A percentile compares a stretch with the other conserved stretches of the same genome.
Conservation (phyloP, 2,329 filamentous ascomycete genomes). For the Knufia fluminis region DNA sequence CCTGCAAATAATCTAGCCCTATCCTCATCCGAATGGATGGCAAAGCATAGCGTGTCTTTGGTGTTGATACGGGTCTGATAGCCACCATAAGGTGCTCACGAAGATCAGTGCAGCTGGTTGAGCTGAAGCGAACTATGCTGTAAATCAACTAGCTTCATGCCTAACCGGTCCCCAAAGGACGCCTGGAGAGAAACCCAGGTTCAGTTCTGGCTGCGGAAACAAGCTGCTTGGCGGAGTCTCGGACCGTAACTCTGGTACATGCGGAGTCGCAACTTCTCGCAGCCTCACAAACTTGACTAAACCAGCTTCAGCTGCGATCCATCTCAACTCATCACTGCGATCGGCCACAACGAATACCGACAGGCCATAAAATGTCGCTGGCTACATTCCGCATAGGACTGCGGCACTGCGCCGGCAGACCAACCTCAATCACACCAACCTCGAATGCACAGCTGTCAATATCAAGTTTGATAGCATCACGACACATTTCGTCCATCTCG, state of each 20-base stretch:
- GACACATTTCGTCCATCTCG: slow-evolving; percentile 2
- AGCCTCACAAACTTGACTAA: not conserved
- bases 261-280: too few relatives aligned
- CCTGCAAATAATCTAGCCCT: not conserved
- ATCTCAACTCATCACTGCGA: not conserved
- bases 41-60: too few relatives aligned
- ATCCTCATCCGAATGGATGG: not conserved
- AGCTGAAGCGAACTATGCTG: not conserved
- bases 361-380: not conserved
- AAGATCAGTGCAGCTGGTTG: not conserved
- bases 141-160: not conserved
- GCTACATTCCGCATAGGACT: slow-evolving; percentile 3
- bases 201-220: not conserved
- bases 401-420: slow-evolving; percentile 2
- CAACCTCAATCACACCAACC: not conserved
- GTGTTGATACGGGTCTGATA: too few relatives aligned
- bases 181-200: not conserved
- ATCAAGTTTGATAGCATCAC: not conserved
- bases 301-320: not conserved
- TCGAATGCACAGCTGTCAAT: slow-evolving; percentile 1
- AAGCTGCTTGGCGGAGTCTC: not conserved
- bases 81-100: too few relatives aligned
- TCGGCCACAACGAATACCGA: not conserved
- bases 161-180: not conserved
- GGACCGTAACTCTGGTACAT: too few relatives aligned